phyloP scores from a whole-genome alignment of 306 rosid genomes.

The Prunus campanulata region DNA sequence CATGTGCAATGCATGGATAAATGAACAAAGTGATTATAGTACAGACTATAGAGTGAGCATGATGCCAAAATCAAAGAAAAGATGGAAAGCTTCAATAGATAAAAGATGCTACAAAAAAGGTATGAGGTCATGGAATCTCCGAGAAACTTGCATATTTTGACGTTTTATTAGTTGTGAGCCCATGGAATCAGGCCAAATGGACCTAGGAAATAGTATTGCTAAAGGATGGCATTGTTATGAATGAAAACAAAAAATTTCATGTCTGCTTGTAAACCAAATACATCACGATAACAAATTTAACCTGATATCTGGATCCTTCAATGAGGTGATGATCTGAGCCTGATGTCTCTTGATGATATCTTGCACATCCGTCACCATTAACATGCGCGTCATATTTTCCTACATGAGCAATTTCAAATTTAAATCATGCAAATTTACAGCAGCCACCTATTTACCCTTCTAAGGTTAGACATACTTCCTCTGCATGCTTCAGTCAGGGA shows the following conservation, averaged over 20 bases:
- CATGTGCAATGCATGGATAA: not conserved
- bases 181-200: not conserved
- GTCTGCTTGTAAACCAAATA: conserved; percentile 15
- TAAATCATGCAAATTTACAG: conserved; percentile 20
- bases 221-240: not conserved
- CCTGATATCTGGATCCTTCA: conserved; percentile 99
- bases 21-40: not conserved
- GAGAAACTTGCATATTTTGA: not conserved
- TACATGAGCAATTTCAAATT: conserved; percentile 44
- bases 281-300: conserved; percentile 24
- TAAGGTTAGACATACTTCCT: not conserved
- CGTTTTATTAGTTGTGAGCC: not conserved
- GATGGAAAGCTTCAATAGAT: not conserved
- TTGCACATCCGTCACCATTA: conserved; percentile 98
- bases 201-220: not conserved
- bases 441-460: conserved; percentile 24
- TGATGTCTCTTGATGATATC: conserved; percentile 97
- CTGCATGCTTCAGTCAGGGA: not conserved
- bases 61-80: not conserved
- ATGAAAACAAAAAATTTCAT: not conserved
- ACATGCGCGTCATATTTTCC: conserved; percentile 99
- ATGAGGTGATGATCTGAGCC: conserved; percentile 96
- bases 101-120: not conserved
- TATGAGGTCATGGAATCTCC: not conserved
- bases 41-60: not conserved